Evolutionary conservation across 306 rosid species (phyloP), one percentile per base, ranked within the genome.

Genomic region (Astragalus glycyphyllos): DNA sequence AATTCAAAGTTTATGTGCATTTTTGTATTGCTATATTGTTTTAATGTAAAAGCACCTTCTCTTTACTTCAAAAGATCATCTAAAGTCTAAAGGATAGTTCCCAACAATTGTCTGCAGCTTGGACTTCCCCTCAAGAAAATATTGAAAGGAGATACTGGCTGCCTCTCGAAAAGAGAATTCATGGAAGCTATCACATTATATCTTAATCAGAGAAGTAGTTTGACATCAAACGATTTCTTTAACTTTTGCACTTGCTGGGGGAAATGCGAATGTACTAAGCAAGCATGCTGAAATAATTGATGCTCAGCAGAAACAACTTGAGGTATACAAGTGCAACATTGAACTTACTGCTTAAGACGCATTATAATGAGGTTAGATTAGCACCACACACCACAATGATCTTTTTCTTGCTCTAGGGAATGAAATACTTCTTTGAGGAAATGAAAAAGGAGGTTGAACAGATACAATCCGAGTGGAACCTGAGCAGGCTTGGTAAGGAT

Each of bases 51-150:
- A n/a, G n/a, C n/a, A n/a, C n/a, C n/a, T n/a, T n/a, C n/a, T 64
- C 41, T 38, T 56, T 63, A n/a, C 11, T n/a, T 34, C 13, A 4
- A 9, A 11, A 55, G 7, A 38, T 70, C 41, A 49, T 59, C 67
- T 53, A 50, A 58, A 35, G 54, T 15, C n/a, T n/a, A n/a, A n/a
- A n/a, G n/a, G n/a, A 32, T 53, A 47, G 8, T 48, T 53, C 51
- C 16, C 16, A 17, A 63, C 74, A 56, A 63, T 51, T 23, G 35
- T 68, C 57, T 68, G 72, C 85, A 92, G 96, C 92, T 94, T 70
- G 96, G 96, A 54, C 68, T 84, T 34, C 82, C 87, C 74, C 81
- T 94, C 80, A 94, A 90, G 88, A 90, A 87, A 76, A 82, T 94
- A 67, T 49, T 93, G 78, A 93, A 85, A 80, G 77, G 77, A 7